These are phyloP conservation scores for Mortierella alpina DNA, from an alignment of 192 early-diverging fungal species.

Conservation along the genomic window DNA sequence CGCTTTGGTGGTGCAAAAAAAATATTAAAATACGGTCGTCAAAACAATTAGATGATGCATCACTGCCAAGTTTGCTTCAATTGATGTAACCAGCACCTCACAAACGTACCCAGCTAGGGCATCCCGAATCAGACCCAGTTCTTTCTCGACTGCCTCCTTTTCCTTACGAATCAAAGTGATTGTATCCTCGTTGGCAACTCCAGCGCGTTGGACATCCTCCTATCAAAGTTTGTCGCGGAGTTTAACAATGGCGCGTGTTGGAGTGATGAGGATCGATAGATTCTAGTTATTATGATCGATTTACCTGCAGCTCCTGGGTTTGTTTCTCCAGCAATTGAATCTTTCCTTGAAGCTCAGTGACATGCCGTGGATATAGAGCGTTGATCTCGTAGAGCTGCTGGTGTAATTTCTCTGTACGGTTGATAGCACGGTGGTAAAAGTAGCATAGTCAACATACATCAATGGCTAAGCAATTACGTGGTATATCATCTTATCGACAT, in stretches of 20 bases:
- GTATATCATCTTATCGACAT: neutral
- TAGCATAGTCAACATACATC: neutral
- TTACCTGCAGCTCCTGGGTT: slow-evolving; percentile 60
- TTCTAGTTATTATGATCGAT: neutral
- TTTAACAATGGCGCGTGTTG: no score
- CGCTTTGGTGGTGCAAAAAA: neutral
- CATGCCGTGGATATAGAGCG: slow-evolving; percentile 60
- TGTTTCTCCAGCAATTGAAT: slow-evolving; percentile 62
- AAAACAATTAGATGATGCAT: neutral
- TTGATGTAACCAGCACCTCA: slow-evolving; percentile 31
- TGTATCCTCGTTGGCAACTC: slow-evolving; percentile 56
- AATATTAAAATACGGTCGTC: no score
- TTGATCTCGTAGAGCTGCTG: slow-evolving; percentile 65
- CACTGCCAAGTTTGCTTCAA: neutral
- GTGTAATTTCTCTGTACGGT: slow-evolving; percentile 56
- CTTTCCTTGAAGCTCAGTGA: slow-evolving; percentile 58
- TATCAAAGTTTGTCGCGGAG: neutral
- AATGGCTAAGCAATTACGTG: neutral
- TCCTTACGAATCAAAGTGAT: slow-evolving; percentile 51
- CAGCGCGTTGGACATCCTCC: slow-evolving; percentile 55
- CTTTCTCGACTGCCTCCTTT: slow-evolving; percentile 47
- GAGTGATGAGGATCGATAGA: neutral
- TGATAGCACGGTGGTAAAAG: neutral
- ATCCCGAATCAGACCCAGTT: slow-evolving; percentile 40
- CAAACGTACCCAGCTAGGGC: slow-evolving; percentile 46